Evolutionary conservation across 225 moss, liverwort and hornwort species (phyloP), one percentile per base, ranked within the genome.

Genomic region (Bryum argenteum): DNA sequence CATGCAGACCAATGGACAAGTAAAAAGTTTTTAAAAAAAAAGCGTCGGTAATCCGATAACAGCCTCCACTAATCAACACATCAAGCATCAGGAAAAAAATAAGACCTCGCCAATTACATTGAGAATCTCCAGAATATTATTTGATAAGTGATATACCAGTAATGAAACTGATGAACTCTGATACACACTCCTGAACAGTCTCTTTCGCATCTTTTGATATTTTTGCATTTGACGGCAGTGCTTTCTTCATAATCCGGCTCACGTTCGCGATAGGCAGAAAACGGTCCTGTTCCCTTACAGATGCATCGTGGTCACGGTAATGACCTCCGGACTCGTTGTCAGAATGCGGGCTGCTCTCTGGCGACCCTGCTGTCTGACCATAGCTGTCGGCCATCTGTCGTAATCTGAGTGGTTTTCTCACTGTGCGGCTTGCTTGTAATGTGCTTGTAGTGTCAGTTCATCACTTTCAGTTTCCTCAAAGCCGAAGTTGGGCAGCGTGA

Each of bases 171-270:
- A 95, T 95, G 74, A 95, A 95, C 80, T 95, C 94, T 3, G 94
- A 95, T 21, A 91, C 91, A 47, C 95, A 95, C 78, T 95, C 95
- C 80, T 95, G 95, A 37, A 95, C 95, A 9, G 92, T 90, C 83
- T 95, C 95, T 79, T 92, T 95, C 11, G 95, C 95, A 66, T 91
- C 95, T 74, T 92, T 95, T 0, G 92, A 90, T 23, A 95, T 95
- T 84, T 95, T 95, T 13, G 92, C 92, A 79, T 94, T 94, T 10
- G 91, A 91, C 15, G 93, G 93, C 38, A 94, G 56, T 1, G 91
- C 91, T 63, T 92, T 95, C 80, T 95, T 95, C 95, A 95, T 95
- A 53, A 95, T 95, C 42, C 95, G 85, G 80, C 95, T 95, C 48
- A 95, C 91, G 37, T 95, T 95, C 0, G 95, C 95, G n/a, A 92